Evolutionary conservation across 257 asterid genomes (phyloP), one percentile per base, ranked within the genome.

Genomic region (Henckelia pumila): DNA sequence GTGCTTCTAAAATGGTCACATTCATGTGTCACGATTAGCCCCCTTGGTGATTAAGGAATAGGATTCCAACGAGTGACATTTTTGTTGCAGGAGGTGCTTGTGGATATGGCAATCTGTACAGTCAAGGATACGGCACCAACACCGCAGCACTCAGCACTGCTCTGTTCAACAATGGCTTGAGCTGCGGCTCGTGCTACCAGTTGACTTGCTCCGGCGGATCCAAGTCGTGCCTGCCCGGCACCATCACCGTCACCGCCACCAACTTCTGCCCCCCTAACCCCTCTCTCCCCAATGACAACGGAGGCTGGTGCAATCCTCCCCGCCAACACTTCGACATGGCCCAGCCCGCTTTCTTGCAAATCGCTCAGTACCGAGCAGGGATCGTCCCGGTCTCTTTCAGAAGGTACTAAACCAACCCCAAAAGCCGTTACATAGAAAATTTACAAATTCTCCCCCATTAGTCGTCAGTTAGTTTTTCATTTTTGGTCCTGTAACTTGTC

Each of bases 111-210:
- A 88, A 88, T 50, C 75, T 88, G 71, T 82, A 86, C 30, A 84
- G 89, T 70, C 82, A 80, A 66, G 96, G 96, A 7, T 88, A 88
- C 50, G 96, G 96, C 2, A 86, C 86, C 2, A 73, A 77, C 84
- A 88, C 93, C 6, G 96, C 93, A 59, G 96, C 96, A 17, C 84
- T 88, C 4, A 88, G 93, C 53, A 86, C 91, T 3, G 91, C 88
- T 35, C 71, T 88, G 3, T 88, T 86, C 80, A 82, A 88, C 85
- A 82, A 79, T 32, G 93, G 93, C 0, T 61, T 82, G 56, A 79
- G 83, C 64, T 88, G 96, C 35, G 96, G 93, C 1, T 71, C 96
- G 1, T 88, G 96, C 79, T 88, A 73, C 19, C 72, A 81, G 72
- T 22, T 88, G 66, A 82, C 62, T 24, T 88, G 95, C 76, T 64